These are phyloP conservation scores for Fusarium setosum DNA, from an alignment of 2,329 filamentous ascomycete species.

Conservation along the genomic window DNA sequence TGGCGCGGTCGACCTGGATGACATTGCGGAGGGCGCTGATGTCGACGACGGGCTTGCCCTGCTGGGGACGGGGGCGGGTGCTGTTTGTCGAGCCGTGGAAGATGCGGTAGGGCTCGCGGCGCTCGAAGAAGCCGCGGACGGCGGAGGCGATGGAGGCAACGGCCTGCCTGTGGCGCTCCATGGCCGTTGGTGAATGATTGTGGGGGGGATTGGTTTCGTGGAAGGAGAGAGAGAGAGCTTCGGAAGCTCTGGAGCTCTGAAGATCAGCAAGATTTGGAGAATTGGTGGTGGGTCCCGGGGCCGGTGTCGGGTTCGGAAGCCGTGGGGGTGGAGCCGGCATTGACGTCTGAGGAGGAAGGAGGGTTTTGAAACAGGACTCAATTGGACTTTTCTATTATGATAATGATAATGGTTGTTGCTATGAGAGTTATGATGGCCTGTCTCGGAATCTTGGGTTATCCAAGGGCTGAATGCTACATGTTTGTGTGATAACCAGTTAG, in stretches of 20 bases:
- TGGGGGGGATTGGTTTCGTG: neutral
- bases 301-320: constrained; percentile 28
- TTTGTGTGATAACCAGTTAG: too few relatives aligned
- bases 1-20: constrained; percentile 65
- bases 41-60: constrained; percentile 69
- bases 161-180: constrained; percentile 59
- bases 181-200: constrained; percentile 18
- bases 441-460: too few relatives aligned
- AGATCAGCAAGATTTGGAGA: constrained; percentile 11
- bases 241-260: constrained; percentile 4
- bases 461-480: too few relatives aligned
- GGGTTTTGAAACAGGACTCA: too few relatives aligned
- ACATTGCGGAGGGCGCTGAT: constrained; percentile 75
- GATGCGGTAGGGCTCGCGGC: constrained; percentile 72
- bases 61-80: constrained; percentile 71
- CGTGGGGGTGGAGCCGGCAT: constrained; percentile 33
- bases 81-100: constrained; percentile 83
- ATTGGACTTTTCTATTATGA: too few relatives aligned
- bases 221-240: neutral
- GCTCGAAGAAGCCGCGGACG: constrained; percentile 56
- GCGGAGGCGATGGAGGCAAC: constrained; percentile 56
- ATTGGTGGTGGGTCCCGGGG: constrained; percentile 31
- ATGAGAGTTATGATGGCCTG: too few relatives aligned
- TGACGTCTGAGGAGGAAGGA: neutral
- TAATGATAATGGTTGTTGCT: too few relatives aligned